Evolutionary conservation across 2,329 filamentous ascomycete genomes (phyloP).

Genomic region (Arthrobotrys conoides): DNA sequence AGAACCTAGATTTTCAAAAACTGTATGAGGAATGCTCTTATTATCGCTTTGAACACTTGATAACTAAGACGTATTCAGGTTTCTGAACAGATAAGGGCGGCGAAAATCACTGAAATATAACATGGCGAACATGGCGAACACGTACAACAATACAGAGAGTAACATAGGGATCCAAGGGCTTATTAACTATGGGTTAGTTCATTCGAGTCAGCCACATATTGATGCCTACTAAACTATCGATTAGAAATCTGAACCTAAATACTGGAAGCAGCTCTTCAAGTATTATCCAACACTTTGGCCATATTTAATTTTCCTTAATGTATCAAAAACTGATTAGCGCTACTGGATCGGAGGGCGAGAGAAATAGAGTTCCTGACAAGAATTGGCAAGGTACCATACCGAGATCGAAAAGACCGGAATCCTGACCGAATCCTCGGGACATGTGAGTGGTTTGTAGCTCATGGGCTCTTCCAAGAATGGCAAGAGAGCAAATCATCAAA

Average conservation of each 20-base stretch:
- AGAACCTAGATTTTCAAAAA: neutral
- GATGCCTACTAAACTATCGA: neutral
- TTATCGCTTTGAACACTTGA: neutral
- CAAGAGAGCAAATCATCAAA: slow-evolving; percentile 48
- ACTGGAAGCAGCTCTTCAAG: too few species aligned
- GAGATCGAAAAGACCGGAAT: slow-evolving; percentile 28
- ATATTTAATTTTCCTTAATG: too few species aligned
- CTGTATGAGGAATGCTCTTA: too few species aligned
- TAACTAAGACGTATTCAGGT: neutral
- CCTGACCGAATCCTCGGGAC: neutral
- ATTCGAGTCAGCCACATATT: neutral
- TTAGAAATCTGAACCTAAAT: neutral
- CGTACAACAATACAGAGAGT: neutral
- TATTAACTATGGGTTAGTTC: neutral
- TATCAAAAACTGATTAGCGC: too few species aligned
- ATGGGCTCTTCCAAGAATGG: slow-evolving; percentile 20
- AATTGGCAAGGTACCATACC: neutral
- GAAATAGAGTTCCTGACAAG: neutral
- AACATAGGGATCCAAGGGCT: neutral
- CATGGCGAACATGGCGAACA: neutral
- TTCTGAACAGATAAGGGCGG: neutral
- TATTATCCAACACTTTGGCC: too few species aligned
- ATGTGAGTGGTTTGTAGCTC: slow-evolving; percentile 2
- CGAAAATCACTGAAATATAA: neutral
- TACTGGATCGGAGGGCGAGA: neutral